Evolutionary conservation across 768 basidiomycete genomes (phyloP), one percentile per base, ranked within the genome.

Genomic region (Rubroboletus satanas): DNA sequence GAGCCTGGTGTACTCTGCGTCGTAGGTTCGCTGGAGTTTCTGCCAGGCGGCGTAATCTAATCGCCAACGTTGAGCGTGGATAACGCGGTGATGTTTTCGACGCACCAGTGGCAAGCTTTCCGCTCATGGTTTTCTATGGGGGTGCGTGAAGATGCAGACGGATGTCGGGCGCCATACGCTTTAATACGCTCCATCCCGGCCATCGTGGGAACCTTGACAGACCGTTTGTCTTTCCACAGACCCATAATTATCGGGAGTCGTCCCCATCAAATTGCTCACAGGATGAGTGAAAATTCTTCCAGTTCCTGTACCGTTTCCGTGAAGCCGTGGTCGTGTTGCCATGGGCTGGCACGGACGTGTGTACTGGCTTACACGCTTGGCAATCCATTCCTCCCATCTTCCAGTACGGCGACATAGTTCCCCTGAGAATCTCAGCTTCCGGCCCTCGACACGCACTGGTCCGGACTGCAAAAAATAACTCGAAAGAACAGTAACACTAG

Each of bases 41-140:
- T 91, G 82, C 95, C 95, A 98, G 38, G 92, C 74, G 26, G 83
- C 52, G 75, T 97, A 97, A 50, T 92, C 95, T 98, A 68, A 31
- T 21, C 32, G 43, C 38, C 2, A 54, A 44, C 56, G 36, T 49
- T 55, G 15, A 38, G 51, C 12, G 33, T 14, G 21, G 14, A 41
- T 7, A 37, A 18, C 10, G 11, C 21, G 44, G 15, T 28, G 1
- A 32, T 15, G 10, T 12, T 32, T 2, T 29, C 29, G 47, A 53
- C 63, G 35, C 53, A 79, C 83, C 84, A 65, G 84, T 81, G 51
- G 86, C 82, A 57, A 83, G 77, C 60, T 75, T 82, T 65, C 86
- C 85, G 64, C 79, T 81, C 84, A 86, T 86, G 61, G 48, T 72
- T 45, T 37, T n/a, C 32, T 35, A 26, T 33, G 38, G 31, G 47